Percentiles rank a stretch among this genome's conserved stretches.
These are phyloP conservation scores for Rhizophora mangle DNA, from an alignment of 345 rosid species.

Conservation along the genomic window DNA sequence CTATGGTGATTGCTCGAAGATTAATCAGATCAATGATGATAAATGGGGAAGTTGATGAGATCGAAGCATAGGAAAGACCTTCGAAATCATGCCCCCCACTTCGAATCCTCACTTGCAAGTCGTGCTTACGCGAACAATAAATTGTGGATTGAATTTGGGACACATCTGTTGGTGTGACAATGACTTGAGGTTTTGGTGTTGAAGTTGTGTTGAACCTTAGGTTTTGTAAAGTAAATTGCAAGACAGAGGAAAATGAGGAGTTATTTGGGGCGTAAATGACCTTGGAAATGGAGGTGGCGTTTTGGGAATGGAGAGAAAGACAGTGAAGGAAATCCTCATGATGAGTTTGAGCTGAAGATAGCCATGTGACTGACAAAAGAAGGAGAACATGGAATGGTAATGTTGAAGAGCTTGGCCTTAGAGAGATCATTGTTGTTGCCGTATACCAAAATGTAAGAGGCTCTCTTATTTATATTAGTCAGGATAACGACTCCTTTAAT, in stretches of 20 bases:
- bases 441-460: too few relatives aligned
- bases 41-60: constrained; percentile 1
- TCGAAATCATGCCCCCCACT: constrained; percentile 24
- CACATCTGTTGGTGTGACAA: constrained; percentile 6
- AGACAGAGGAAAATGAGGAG: constrained; percentile 4
- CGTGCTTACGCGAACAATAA: background rate
- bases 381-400: background rate
- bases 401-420: background rate
- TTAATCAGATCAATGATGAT: constrained; percentile 19
- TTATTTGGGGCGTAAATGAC: constrained; percentile 10
- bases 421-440: background rate
- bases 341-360: constrained; percentile 1
- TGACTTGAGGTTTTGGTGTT: constrained; percentile 14
- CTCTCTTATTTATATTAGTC: too few relatives aligned
- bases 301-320: constrained; percentile 3
- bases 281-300: constrained; percentile 8
- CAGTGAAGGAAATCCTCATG: constrained; percentile 18
- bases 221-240: constrained; percentile 7
- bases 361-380: background rate
- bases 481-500: too few relatives aligned
- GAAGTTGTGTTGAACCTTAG: constrained; percentile 2
- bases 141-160: constrained; percentile 10
- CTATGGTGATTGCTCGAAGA: constrained; percentile 8
- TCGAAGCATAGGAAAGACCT: constrained; percentile 14
- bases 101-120: constrained; percentile 17